Evolutionary conservation across 2,329 filamentous ascomycete genomes (phyloP).

Genomic region (Aspergillus sp.): DNA sequence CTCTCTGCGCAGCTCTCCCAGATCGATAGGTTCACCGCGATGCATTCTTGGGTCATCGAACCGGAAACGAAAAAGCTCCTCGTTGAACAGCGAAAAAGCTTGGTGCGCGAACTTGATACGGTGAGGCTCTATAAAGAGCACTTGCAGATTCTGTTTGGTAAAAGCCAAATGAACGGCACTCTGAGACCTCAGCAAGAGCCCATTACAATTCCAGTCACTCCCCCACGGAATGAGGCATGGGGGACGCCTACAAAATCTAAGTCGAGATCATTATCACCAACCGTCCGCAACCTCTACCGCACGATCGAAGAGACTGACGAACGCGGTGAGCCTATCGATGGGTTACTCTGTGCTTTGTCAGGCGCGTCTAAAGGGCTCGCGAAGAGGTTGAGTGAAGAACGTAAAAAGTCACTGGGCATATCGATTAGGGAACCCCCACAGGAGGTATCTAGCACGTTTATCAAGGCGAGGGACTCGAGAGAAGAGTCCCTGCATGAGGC

Average conservation of each 20-base stretch:
- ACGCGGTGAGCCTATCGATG: constrained; percentile 27
- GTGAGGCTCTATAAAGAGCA: constrained; percentile 38
- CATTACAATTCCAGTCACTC: not conserved
- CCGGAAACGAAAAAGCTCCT: constrained; percentile 32
- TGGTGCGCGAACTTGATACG: constrained; percentile 39
- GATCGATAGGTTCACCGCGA: constrained; percentile 40
- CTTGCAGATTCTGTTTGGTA: constrained; percentile 26
- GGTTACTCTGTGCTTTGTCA: constrained; percentile 29
- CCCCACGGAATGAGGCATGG: not conserved
- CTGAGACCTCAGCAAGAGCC: constrained; percentile 2
- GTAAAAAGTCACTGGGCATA: constrained; percentile 4
- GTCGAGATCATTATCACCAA: constrained; percentile 13
- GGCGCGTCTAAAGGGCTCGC: constrained; percentile 16
- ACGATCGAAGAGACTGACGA: constrained; percentile 31
- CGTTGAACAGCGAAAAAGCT: constrained; percentile 36
- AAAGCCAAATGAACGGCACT: constrained; percentile 1
- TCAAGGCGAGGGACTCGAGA: not conserved
- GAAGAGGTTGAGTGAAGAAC: constrained; percentile 8
- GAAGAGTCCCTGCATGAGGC: constrained; percentile 1
- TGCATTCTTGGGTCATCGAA: constrained; percentile 39
- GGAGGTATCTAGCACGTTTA: not conserved
- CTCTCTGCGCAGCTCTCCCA: constrained; percentile 34
- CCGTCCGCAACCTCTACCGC: constrained; percentile 28
- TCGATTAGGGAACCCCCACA: not conserved
- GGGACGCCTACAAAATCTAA: constrained; percentile 9